Conservation (phyloP, 768 basidiomycete species). For the Tulasnella sp. region DNA sequence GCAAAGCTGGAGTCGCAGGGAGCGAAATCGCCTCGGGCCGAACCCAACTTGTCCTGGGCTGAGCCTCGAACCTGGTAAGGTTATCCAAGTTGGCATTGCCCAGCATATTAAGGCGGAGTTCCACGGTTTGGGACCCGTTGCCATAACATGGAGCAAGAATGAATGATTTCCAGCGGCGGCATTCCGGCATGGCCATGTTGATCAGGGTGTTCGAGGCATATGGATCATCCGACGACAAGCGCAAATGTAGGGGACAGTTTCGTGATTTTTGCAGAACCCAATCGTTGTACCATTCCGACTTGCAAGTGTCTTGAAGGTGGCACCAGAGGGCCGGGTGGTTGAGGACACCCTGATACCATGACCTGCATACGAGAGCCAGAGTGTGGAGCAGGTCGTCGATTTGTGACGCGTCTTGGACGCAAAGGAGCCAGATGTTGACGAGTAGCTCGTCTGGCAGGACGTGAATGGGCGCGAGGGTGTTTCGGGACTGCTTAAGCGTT, state of each 20-base stretch:
- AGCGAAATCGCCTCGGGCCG: background rate
- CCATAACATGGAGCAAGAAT: background rate
- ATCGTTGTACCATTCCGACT: constrained; percentile 6
- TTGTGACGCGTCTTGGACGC: background rate
- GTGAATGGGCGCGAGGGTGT: background rate
- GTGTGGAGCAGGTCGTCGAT: background rate
- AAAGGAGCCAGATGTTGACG: background rate
- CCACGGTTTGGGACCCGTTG: background rate
- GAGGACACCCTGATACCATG: background rate
- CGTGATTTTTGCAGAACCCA: background rate
- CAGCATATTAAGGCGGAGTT: background rate
- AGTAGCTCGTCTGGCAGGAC: background rate
- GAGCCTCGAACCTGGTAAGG: background rate
- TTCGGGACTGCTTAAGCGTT: background rate
- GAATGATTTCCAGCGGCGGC: background rate
- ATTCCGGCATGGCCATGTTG: background rate
- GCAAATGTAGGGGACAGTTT: background rate
- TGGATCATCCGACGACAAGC: background rate
- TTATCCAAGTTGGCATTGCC: background rate
- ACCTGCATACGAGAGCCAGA: background rate
- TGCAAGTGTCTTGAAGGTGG: background rate
- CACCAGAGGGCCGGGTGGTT: background rate
- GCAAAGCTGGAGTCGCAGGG: background rate
- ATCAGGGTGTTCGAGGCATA: background rate
- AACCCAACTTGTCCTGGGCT: background rate